These are phyloP conservation scores for Danielozyma ontarioensis DNA, from an alignment of 805 yeast genomes.

Conservation along the genomic window DNA sequence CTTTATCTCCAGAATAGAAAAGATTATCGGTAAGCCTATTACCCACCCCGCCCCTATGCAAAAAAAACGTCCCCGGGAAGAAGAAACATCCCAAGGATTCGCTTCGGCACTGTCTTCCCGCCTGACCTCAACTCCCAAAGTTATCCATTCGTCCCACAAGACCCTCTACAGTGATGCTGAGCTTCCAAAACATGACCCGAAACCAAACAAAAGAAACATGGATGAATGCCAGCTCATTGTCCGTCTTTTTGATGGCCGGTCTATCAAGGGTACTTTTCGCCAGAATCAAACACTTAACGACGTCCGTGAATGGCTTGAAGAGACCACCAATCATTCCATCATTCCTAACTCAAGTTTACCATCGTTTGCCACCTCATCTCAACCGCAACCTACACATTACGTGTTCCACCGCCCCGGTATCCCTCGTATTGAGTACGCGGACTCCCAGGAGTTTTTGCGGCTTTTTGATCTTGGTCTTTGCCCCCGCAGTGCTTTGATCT, in stretches of 20 bases:
- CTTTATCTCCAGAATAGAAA: conserved; percentile 20
- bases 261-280: conserved; percentile 48
- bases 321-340: conserved; percentile 30
- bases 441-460: conserved; percentile 49
- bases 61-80: not conserved
- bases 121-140: too few species aligned
- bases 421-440: conserved; percentile 45
- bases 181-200: too few species aligned
- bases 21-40: conserved; percentile 7
- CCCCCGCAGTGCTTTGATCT: conserved; percentile 69
- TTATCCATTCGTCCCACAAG: too few species aligned
- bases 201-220: too few species aligned
- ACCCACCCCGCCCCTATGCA: too few species aligned
- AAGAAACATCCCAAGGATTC: too few species aligned
- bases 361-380: conserved; percentile 45
- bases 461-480: conserved; percentile 53
- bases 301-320: conserved; percentile 60
- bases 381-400: conserved; percentile 52
- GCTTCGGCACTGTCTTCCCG: too few species aligned
- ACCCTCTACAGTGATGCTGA: too few species aligned
- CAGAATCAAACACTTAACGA: conserved; percentile 42
- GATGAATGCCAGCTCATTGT: conserved; percentile 54
- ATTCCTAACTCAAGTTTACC: conserved; percentile 40
- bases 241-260: conserved; percentile 62
- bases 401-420: conserved; percentile 32